Percentiles rank a stretch among this genome's conserved stretches.
These are phyloP conservation scores for Zoysia japonica DNA, from an alignment of 176 grass and related monocot species.

Conservation along the genomic window DNA sequence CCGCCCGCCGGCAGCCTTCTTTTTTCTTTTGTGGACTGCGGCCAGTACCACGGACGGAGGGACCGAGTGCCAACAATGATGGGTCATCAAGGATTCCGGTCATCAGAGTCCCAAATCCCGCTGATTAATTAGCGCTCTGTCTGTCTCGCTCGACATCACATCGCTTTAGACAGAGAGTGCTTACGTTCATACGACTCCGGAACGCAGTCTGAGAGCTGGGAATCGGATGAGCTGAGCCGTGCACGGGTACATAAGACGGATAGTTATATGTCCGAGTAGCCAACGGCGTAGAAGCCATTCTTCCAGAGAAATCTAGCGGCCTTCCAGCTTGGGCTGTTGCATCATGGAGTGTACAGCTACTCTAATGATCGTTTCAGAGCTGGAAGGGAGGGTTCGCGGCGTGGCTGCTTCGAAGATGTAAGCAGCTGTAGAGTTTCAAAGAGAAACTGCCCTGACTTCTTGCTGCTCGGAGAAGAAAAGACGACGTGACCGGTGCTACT, in stretches of 20 bases:
- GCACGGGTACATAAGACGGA: not conserved
- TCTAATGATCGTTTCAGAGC: too few relatives aligned
- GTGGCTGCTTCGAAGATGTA: too few relatives aligned
- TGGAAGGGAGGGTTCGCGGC: too few relatives aligned
- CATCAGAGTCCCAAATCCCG: slow-evolving; percentile 41
- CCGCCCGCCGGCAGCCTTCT: not conserved
- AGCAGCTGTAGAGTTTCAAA: too few relatives aligned
- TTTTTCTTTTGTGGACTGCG: not conserved
- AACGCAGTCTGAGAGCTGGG: not conserved
- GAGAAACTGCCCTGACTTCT: not conserved
- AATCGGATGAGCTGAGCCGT: not conserved
- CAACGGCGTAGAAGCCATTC: too few relatives aligned
- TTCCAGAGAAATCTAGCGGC: too few relatives aligned
- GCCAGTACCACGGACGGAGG: not conserved
- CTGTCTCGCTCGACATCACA: not conserved
- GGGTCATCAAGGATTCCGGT: slow-evolving; percentile 16
- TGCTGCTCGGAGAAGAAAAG: not conserved
- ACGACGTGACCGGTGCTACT: not conserved
- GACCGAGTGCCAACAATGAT: slow-evolving; percentile 21
- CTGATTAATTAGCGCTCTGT: not conserved
- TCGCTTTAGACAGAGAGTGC: not conserved
- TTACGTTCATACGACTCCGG: not conserved
- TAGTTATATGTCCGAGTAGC: too few relatives aligned
- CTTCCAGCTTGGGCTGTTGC: not conserved
- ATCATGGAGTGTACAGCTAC: not conserved